A percentile compares a stretch with the other conserved stretches of the same genome.
These are phyloP conservation scores for Eucalyptus sideroxylon DNA, from an alignment of 345 rosid species.

Conservation along the genomic window DNA sequence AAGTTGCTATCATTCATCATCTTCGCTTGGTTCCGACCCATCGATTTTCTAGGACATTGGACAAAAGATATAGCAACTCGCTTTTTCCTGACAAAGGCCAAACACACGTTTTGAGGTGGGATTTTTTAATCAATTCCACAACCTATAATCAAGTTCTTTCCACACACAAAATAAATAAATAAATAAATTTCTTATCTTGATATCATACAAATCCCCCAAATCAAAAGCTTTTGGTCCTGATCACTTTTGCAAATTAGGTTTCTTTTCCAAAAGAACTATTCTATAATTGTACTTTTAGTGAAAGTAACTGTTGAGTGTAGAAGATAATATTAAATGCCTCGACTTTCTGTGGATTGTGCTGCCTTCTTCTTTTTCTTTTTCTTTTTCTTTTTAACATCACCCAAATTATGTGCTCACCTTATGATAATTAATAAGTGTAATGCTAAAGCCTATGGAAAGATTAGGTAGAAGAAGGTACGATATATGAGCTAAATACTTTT, in stretches of 20 bases:
- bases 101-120: not conserved
- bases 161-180: not conserved
- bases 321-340: not conserved
- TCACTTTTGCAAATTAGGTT: not conserved
- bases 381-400: not conserved
- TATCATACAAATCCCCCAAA: not conserved
- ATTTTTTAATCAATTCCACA: not conserved
- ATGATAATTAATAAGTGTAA: not conserved
- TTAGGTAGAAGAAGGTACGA: not conserved
- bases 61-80: not conserved
- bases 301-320: not conserved
- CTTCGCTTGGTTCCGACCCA: not conserved
- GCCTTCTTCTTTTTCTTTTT: not conserved
- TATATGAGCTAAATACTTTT: not conserved
- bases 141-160: not conserved
- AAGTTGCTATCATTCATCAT: not conserved
- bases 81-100: not conserved
- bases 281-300: not conserved
- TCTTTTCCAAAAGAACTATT: not conserved
- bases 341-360: not conserved
- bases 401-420: not conserved
- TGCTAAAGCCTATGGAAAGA: not conserved
- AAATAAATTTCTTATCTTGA: not conserved
- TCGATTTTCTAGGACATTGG: not conserved
- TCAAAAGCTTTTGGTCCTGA: not conserved